Conservation (phyloP, 1,139 yeast species). For the Sugiyamaella xylanicola region DNA sequence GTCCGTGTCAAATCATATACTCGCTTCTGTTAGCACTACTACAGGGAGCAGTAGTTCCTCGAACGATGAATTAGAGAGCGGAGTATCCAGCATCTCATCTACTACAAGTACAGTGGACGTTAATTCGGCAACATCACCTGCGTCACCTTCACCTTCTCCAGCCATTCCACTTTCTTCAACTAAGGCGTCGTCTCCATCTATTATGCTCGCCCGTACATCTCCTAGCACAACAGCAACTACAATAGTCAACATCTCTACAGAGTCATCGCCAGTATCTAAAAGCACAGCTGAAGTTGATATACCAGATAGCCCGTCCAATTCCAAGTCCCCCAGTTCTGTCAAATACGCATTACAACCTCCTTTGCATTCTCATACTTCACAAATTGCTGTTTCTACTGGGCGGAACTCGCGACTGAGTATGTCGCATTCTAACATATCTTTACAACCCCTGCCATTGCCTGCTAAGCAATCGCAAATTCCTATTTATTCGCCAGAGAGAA, state of each 20-base stretch:
- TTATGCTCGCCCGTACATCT: neutral
- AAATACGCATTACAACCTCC: neutral
- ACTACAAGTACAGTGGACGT: neutral
- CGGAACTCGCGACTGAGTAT: slow-evolving; percentile 8
- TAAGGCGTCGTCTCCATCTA: neutral
- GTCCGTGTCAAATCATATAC: neutral
- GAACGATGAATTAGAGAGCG: neutral
- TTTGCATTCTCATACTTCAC: neutral
- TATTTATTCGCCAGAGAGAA: slow-evolving; percentile 22
- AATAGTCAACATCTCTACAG: neutral
- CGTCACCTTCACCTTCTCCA: neutral
- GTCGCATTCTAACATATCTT: neutral
- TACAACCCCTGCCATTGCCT: slow-evolving; percentile 1
- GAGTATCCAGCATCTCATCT: neutral
- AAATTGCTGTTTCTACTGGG: neutral
- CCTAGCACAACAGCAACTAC: neutral
- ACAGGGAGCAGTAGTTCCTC: slow-evolving; percentile 8
- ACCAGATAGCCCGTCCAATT: neutral
- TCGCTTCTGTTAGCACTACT: neutral
- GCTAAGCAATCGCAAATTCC: slow-evolving; percentile 22
- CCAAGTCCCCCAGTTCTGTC: neutral
- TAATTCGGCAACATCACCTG: neutral
- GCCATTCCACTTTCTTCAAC: neutral
- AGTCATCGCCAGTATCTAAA: neutral
- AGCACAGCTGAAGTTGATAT: neutral